Evolutionary conservation across 2,329 filamentous ascomycete species (phyloP).

Genomic region (Proliferodiscus dingleyae): DNA sequence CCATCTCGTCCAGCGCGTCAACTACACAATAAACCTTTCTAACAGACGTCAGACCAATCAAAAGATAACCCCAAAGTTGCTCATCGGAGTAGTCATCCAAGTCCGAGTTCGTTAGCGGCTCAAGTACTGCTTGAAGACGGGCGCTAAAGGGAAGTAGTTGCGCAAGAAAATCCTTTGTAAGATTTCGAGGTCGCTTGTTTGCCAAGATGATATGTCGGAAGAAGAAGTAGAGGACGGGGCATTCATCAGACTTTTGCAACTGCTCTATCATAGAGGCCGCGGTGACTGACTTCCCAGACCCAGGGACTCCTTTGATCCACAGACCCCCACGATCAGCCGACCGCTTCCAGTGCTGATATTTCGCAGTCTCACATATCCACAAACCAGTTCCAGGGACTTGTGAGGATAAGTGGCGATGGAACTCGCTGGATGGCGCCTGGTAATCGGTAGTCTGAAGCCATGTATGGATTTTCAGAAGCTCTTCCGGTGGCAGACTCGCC

Average conservation of each 20-base stretch:
- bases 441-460: constrained; percentile 7
- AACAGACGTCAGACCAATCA: constrained; percentile 13
- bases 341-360: constrained; percentile 5
- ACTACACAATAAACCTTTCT: constrained; percentile 39
- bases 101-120: constrained; percentile 2
- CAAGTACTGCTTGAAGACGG: constrained; percentile 7
- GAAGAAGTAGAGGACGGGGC: constrained; percentile 32
- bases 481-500: too few relatives aligned
- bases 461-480: too few relatives aligned
- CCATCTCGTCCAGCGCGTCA: constrained; percentile 46
- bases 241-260: constrained; percentile 4
- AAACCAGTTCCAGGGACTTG: constrained; percentile 5
- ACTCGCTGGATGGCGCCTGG: constrained; percentile 3
- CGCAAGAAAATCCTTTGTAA: constrained; percentile 31
- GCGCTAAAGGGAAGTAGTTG: constrained; percentile 29
- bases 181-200: constrained; percentile 26
- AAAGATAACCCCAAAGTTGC: constrained; percentile 29
- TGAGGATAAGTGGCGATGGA: constrained; percentile 1
- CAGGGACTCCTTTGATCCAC: constrained; percentile 42
- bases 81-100: constrained; percentile 24
- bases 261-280: constrained; percentile 19
- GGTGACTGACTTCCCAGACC: constrained; percentile 39
- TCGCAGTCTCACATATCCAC: constrained; percentile 4
- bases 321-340: constrained; percentile 33
- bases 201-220: constrained; percentile 35